phyloP scores from a whole-genome alignment of 345 rosid genomes.

The Salix exigua region DNA sequence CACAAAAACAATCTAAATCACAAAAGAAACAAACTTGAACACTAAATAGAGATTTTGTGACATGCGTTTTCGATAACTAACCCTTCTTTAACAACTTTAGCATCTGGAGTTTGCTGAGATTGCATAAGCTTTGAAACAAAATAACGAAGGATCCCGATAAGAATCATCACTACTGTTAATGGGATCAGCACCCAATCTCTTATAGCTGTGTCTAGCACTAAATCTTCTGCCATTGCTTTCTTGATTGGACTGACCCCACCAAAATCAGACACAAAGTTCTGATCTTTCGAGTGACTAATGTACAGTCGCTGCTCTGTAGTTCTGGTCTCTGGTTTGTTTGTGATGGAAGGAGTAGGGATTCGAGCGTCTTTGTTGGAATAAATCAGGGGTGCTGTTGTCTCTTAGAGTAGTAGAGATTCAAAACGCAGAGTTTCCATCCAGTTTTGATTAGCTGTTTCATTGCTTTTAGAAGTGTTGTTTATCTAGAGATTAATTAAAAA shows the following conservation, averaged over 20 bases:
- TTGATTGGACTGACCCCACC: neutral
- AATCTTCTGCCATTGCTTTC: slow-evolving; percentile 78
- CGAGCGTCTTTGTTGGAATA: neutral
- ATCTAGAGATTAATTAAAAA: no score
- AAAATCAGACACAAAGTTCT: neutral
- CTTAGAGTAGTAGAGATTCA: neutral
- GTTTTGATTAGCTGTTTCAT: neutral
- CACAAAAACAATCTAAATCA: neutral
- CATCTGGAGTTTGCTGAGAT: slow-evolving; percentile 74
- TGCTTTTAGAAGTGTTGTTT: no score
- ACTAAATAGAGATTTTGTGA: neutral
- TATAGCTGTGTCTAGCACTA: slow-evolving; percentile 92
- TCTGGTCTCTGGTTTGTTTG: neutral
- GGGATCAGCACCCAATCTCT: slow-evolving; percentile 96
- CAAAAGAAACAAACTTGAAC: neutral
- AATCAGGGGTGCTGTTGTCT: neutral
- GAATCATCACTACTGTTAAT: slow-evolving; percentile 86
- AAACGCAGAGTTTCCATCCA: neutral
- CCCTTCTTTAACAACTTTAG: slow-evolving; percentile 88
- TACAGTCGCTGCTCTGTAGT: neutral
- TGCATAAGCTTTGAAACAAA: slow-evolving; percentile 87
- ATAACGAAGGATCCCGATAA: slow-evolving; percentile 85
- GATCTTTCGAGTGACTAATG: neutral
- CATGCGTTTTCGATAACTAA: slow-evolving; percentile 7
- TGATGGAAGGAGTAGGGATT: neutral